A percentile compares a stretch with the other conserved stretches of the same genome.
Conservation (phyloP, 768 basidiomycete genomes). For the Lyophyllum shimeji region DNA sequence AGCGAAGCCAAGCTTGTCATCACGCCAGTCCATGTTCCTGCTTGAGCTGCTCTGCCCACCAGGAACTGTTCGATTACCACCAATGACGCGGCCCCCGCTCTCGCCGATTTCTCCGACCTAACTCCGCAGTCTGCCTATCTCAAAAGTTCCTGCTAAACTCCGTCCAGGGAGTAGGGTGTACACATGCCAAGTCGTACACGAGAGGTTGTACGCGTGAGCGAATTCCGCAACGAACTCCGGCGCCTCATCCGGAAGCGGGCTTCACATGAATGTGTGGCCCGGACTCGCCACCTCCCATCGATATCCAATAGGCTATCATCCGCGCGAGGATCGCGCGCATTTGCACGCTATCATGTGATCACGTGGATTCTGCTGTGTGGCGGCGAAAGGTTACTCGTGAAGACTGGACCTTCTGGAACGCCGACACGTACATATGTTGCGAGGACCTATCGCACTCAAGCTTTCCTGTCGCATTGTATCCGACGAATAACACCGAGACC, state of each 20-base stretch:
- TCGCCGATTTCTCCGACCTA: constrained; percentile 6
- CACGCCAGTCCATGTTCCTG: not conserved
- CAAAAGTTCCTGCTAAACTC: not conserved
- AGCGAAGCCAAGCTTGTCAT: not conserved
- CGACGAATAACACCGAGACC: too few species aligned
- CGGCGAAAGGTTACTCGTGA: not conserved
- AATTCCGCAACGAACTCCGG: not conserved
- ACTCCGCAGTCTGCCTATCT: not conserved
- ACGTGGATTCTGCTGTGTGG: not conserved
- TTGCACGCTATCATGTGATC: not conserved
- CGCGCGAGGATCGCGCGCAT: not conserved
- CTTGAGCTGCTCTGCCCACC: not conserved
- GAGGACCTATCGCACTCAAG: not conserved
- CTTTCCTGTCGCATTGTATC: too few species aligned
- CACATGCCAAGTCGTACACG: not conserved
- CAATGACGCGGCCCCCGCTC: not conserved
- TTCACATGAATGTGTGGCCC: not conserved
- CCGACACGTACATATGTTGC: not conserved
- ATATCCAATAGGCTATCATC: not conserved
- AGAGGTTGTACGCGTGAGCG: not conserved
- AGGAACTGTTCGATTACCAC: not conserved
- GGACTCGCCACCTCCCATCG: not conserved
- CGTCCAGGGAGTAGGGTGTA: not conserved
- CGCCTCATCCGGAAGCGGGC: not conserved
- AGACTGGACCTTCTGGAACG: not conserved